Percentiles rank a stretch among this genome's conserved stretches.
phyloP scores from a whole-genome alignment of 1,284 basidiomycete genomes.

The Phylloboletellus chloephorus region DNA sequence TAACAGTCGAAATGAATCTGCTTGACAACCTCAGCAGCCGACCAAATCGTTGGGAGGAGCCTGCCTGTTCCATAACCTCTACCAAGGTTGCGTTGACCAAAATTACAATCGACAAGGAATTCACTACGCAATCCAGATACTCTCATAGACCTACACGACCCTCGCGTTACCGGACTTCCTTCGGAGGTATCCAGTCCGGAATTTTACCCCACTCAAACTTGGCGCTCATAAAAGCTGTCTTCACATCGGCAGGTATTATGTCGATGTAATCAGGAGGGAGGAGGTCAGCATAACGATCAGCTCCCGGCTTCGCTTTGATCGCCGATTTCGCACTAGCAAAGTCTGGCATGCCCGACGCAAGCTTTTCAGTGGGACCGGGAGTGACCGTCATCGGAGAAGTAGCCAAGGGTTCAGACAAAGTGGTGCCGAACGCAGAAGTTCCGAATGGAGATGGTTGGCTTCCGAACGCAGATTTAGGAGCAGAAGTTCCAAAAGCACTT shows the following conservation, averaged over 20 bases:
- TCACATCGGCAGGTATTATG: slow-evolving; percentile 46
- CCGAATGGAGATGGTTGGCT: slow-evolving; percentile 19
- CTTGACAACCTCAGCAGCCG: slow-evolving; percentile 5
- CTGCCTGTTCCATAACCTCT: slow-evolving; percentile 3
- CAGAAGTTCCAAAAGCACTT: slow-evolving; percentile 28
- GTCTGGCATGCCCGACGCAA: slow-evolving; percentile 35
- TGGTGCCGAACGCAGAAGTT: slow-evolving; percentile 7
- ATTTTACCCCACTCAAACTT: slow-evolving; percentile 71
- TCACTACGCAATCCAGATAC: neutral
- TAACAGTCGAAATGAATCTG: slow-evolving; percentile 16
- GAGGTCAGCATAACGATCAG: slow-evolving; percentile 51
- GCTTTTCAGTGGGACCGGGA: slow-evolving; percentile 21
- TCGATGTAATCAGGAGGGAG: slow-evolving; percentile 56
- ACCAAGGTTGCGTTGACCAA: neutral
- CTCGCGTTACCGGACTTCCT: slow-evolving; percentile 46
- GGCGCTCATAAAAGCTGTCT: slow-evolving; percentile 55
- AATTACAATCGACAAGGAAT: slow-evolving; percentile 10
- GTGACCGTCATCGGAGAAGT: slow-evolving; percentile 23
- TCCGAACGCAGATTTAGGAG: slow-evolving; percentile 29
- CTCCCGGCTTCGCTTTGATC: slow-evolving; percentile 38
- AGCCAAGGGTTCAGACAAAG: slow-evolving; percentile 26
- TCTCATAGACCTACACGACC: neutral
- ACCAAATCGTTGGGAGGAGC: slow-evolving; percentile 9
- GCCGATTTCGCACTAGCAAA: slow-evolving; percentile 39
- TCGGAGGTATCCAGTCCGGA: slow-evolving; percentile 73